These are phyloP conservation scores for Venturia oleaginea DNA, from an alignment of 2,329 filamentous ascomycete genomes.

Conservation along the genomic window DNA sequence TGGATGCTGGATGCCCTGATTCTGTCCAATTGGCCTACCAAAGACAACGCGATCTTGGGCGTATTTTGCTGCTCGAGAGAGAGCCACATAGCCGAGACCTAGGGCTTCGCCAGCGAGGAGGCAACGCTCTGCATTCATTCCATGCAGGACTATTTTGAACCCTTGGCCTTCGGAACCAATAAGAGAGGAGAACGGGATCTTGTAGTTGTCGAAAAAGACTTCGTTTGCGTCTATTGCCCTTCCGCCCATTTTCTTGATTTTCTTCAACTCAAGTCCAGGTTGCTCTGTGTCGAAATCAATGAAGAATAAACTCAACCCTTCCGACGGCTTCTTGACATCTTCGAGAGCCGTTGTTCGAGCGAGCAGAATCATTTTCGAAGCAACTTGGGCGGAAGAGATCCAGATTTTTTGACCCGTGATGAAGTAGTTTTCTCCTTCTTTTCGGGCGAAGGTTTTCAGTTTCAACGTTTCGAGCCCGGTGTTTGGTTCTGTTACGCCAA, in stretches of 20 bases:
- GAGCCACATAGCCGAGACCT: slow-evolving; percentile 65
- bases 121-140: slow-evolving; percentile 42
- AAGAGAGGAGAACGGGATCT: slow-evolving; percentile 52
- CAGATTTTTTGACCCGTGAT: slow-evolving; percentile 79
- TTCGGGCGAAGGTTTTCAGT: slow-evolving; percentile 55
- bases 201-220: slow-evolving; percentile 77
- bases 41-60: slow-evolving; percentile 45
- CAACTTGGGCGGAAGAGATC: slow-evolving; percentile 80
- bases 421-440: slow-evolving; percentile 52
- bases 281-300: slow-evolving; percentile 59
- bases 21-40: slow-evolving; percentile 48
- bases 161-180: slow-evolving; percentile 67
- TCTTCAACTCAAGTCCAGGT: slow-evolving; percentile 56
- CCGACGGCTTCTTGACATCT: slow-evolving; percentile 58
- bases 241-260: slow-evolving; percentile 79
- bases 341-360: slow-evolving; percentile 65
- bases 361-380: slow-evolving; percentile 72
- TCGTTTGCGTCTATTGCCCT: slow-evolving; percentile 77
- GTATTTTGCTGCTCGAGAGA: slow-evolving; percentile 35
- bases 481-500: slow-evolving; percentile 78
- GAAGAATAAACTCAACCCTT: slow-evolving; percentile 72
- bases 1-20: slow-evolving; percentile 51
- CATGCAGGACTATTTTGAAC: slow-evolving; percentile 57
- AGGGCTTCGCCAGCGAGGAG: slow-evolving; percentile 64
- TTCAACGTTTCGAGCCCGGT: slow-evolving; percentile 70